phyloP scores from a whole-genome alignment of 441 rosid species.

The Syzygium syzygioides region DNA sequence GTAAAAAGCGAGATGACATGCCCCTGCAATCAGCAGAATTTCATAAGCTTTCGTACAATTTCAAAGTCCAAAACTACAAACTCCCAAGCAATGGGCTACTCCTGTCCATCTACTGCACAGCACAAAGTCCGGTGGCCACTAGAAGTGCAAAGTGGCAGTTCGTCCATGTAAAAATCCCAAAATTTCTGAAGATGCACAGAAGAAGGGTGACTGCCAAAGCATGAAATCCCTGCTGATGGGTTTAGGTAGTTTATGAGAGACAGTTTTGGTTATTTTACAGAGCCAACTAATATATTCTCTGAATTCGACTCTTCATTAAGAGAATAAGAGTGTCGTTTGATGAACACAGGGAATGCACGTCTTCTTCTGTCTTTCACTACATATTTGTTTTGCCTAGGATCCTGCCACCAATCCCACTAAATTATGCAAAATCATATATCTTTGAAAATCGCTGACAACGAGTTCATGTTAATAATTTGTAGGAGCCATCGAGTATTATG shows the following conservation, averaged over 20 bases:
- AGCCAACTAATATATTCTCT: background rate
- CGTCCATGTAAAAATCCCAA: background rate
- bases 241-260: background rate
- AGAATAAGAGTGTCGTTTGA: background rate
- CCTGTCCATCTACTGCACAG: background rate
- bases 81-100: background rate
- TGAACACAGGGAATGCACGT: background rate
- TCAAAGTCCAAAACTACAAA: background rate
- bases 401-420: background rate
- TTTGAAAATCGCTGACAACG: background rate
- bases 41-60: background rate
- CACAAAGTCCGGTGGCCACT: background rate
- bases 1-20: background rate
- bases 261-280: background rate
- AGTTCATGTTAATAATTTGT: background rate
- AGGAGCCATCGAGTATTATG: background rate
- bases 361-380: background rate
- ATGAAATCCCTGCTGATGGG: background rate
- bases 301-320: background rate
- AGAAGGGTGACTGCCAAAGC: background rate
- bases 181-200: background rate
- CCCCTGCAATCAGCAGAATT: background rate
- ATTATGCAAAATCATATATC: background rate
- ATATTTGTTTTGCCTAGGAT: background rate
- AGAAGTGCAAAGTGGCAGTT: background rate